A percentile compares a stretch with the other conserved stretches of the same genome.
phyloP scores from a whole-genome alignment of 805 yeast species.

The Kodamaea laetipori region DNA sequence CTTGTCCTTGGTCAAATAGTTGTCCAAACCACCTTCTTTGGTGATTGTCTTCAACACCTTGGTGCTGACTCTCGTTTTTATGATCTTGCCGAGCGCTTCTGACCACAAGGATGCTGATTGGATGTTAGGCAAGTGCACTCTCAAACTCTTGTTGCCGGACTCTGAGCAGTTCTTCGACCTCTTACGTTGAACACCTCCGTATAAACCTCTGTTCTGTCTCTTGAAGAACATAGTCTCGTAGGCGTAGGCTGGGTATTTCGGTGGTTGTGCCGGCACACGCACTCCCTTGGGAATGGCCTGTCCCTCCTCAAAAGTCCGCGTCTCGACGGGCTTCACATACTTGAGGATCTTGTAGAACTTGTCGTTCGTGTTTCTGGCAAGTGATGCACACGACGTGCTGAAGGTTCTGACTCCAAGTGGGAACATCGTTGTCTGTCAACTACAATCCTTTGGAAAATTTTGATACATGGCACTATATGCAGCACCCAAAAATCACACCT shows the following conservation, averaged over 20 bases:
- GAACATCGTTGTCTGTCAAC: neutral
- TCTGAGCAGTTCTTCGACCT: conserved; percentile 81
- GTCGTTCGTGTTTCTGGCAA: conserved; percentile 23
- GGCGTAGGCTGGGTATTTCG: conserved; percentile 43
- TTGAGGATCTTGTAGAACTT: conserved; percentile 44
- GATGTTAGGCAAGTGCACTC: conserved; percentile 82
- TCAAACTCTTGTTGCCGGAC: conserved; percentile 68
- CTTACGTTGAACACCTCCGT: conserved; percentile 82
- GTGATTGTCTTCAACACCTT: conserved; percentile 83
- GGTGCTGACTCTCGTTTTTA: conserved; percentile 68
- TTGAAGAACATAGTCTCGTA: conserved; percentile 78
- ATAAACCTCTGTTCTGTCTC: conserved; percentile 84
- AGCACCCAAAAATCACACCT: too few relatives aligned
- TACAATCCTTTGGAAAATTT: too few relatives aligned
- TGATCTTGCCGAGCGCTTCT: conserved; percentile 61
- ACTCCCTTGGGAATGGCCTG: conserved; percentile 32
- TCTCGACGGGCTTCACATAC: conserved; percentile 41
- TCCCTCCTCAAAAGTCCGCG: conserved; percentile 38
- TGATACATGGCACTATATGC: too few relatives aligned
- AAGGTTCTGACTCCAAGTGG: conserved; percentile 11
- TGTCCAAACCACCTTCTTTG: conserved; percentile 94
- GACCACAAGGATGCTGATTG: conserved; percentile 80
- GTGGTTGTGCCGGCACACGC: conserved; percentile 24
- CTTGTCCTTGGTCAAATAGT: conserved; percentile 81
- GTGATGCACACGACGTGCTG: conserved; percentile 9